Conservation (phyloP, 108 stramenopile species). For the Cylindrotheca fusiformis region DNA sequence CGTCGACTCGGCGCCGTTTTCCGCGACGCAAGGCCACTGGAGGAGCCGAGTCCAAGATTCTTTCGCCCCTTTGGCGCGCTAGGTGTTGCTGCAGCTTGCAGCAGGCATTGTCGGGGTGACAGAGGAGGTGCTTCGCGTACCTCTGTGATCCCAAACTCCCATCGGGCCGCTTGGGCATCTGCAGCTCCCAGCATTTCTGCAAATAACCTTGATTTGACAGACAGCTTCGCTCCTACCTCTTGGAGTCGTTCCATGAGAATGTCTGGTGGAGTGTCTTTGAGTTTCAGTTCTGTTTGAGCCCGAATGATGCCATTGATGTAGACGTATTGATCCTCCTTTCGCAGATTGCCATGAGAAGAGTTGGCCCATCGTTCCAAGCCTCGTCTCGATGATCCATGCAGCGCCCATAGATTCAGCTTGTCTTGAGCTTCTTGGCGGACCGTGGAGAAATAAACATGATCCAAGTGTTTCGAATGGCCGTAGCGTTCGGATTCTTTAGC, state of each 20-base stretch:
- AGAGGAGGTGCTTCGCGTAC: constrained; percentile 1
- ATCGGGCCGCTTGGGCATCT: constrained; percentile 32
- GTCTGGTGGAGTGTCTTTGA: constrained; percentile 3
- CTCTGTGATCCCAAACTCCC: constrained; percentile 15
- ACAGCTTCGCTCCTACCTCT: constrained; percentile 17
- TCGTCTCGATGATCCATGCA: constrained; percentile 30
- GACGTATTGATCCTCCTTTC: constrained; percentile 26
- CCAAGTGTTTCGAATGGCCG: constrained; percentile 21
- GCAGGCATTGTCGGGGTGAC: constrained; percentile 3
- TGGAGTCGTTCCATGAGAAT: constrained; percentile 22
- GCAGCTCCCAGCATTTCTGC: constrained; percentile 50
- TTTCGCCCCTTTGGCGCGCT: too few relatives aligned
- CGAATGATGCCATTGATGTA: constrained; percentile 23
- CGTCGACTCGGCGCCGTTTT: too few relatives aligned
- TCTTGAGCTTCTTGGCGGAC: constrained; percentile 22
- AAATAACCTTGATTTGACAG: constrained; percentile 30
- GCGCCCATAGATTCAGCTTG: constrained; percentile 27
- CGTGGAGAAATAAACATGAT: constrained; percentile 11
- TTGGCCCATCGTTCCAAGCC: constrained; percentile 44
- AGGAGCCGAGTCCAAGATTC: constrained; percentile 10
- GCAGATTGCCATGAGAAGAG: constrained; percentile 11
- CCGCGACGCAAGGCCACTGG: neutral
- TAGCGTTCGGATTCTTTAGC: constrained; percentile 27
- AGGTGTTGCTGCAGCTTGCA: too few relatives aligned
- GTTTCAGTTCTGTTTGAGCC: constrained; percentile 25